Conservation (phyloP, 805 yeast species). For the Pichia nanzhaoensis region DNA sequence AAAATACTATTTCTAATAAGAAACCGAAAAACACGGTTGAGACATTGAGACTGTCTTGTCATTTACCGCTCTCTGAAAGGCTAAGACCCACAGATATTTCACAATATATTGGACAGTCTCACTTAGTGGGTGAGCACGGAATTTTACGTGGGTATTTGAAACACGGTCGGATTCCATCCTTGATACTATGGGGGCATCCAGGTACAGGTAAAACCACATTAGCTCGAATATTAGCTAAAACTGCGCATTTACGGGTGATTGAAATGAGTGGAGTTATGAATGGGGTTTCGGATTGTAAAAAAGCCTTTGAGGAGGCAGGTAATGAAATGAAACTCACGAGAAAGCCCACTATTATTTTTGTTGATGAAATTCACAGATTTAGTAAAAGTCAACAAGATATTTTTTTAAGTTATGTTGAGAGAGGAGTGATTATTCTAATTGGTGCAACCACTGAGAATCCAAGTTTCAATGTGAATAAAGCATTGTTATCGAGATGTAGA, state of each 20-base stretch:
- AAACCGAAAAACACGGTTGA: slow-evolving; percentile 7
- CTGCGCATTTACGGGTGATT: slow-evolving; percentile 51
- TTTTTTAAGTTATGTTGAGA: slow-evolving; percentile 75
- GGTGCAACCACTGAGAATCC: slow-evolving; percentile 99
- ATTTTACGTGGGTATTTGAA: slow-evolving; percentile 58
- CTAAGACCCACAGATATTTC: slow-evolving; percentile 68
- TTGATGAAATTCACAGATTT: slow-evolving; percentile 91
- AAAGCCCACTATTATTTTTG: slow-evolving; percentile 63
- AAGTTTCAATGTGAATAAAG: slow-evolving; percentile 70
- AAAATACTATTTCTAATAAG: neutral
- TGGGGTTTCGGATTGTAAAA: slow-evolving; percentile 58
- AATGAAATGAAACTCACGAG: slow-evolving; percentile 40
- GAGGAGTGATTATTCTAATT: slow-evolving; percentile 71
- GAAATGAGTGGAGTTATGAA: slow-evolving; percentile 83
- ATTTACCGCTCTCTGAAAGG: slow-evolving; percentile 63
- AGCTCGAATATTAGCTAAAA: slow-evolving; percentile 46
- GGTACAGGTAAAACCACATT: slow-evolving; percentile 93
- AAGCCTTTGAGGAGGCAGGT: slow-evolving; percentile 47
- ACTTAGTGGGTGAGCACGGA: slow-evolving; percentile 63
- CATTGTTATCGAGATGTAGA: slow-evolving; percentile 78
- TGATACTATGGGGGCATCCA: slow-evolving; percentile 93
- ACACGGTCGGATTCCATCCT: slow-evolving; percentile 67
- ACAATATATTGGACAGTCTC: slow-evolving; percentile 81
- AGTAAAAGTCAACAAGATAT: slow-evolving; percentile 83
- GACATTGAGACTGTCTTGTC: slow-evolving; percentile 17